These are phyloP conservation scores for Eucalyptus caleyi DNA, from an alignment of 345 rosid species.

Conservation along the genomic window DNA sequence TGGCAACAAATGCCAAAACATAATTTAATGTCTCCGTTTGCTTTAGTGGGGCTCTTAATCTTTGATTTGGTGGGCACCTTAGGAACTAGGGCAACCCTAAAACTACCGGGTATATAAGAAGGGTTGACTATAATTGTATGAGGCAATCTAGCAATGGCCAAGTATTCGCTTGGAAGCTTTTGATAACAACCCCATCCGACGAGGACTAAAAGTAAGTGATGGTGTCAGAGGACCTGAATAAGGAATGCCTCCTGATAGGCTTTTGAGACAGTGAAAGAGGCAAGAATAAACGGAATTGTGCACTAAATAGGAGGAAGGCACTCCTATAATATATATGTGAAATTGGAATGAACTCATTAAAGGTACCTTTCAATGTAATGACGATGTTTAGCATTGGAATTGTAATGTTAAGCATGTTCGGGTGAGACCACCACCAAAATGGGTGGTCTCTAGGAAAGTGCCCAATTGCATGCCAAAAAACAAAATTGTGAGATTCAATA, in stretches of 20 bases:
- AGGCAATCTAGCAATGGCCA: not conserved
- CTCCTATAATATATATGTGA: not conserved
- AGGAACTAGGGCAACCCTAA: not conserved
- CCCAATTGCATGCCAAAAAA: not conserved
- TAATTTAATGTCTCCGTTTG: not conserved
- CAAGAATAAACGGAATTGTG: not conserved
- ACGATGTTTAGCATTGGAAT: not conserved
- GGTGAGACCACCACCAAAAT: not conserved
- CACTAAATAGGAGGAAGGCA: not conserved
- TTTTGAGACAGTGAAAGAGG: not conserved
- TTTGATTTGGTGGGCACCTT: not conserved
- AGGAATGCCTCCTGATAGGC: not conserved
- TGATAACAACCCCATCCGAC: not conserved
- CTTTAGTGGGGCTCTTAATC: not conserved
- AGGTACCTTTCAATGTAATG: not conserved
- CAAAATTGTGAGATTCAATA: not conserved
- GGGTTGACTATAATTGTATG: not conserved
- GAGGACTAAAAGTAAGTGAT: not conserved
- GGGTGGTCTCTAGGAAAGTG: not conserved
- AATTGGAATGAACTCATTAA: not conserved
- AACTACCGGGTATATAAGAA: not conserved
- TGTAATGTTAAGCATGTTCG: not conserved
- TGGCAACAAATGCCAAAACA: not conserved
- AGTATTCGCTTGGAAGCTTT: not conserved
- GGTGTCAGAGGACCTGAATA: fast-evolving